A percentile compares a stretch with the other conserved stretches of the same genome.
Evolutionary conservation across 2,329 filamentous ascomycete genomes (phyloP).

Genomic region (Nemania sp.): DNA sequence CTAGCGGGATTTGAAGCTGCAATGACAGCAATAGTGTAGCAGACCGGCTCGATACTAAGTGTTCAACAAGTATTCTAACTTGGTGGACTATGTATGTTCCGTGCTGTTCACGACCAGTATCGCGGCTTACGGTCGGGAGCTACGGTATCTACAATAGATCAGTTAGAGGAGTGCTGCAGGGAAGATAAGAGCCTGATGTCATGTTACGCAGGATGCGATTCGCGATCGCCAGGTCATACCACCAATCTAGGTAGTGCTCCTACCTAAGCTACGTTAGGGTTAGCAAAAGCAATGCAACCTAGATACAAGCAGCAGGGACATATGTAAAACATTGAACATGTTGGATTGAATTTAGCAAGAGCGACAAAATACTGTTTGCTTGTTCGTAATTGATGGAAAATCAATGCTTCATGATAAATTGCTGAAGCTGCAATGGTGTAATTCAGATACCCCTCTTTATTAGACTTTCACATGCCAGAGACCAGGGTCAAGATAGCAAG

Average conservation of each 20-base stretch:
- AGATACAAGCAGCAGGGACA: not conserved
- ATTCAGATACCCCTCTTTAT: not conserved
- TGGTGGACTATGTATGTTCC: too few species aligned
- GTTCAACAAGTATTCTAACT: not conserved
- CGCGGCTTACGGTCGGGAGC: too few species aligned
- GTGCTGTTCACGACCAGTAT: too few species aligned
- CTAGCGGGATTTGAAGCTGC: not conserved
- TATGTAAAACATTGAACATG: too few species aligned
- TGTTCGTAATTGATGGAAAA: too few species aligned
- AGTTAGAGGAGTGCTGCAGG: not conserved
- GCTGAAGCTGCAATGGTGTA: not conserved
- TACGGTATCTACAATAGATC: not conserved
- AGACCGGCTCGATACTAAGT: not conserved
- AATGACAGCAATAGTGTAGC: not conserved
- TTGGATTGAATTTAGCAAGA: too few species aligned
- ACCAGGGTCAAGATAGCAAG: slow-evolving; percentile 24
- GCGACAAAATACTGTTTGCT: too few species aligned
- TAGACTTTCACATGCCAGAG: slow-evolving; percentile 27
- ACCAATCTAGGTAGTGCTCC: not conserved
- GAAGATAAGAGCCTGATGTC: slow-evolving; percentile 16
- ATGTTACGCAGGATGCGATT: not conserved
- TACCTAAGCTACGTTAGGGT: not conserved
- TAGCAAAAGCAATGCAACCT: not conserved
- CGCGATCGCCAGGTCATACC: not conserved
- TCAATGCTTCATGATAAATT: too few species aligned